These are phyloP conservation scores for Chrysoporthe puriensis DNA, from an alignment of 2,329 filamentous ascomycete genomes.

Conservation along the genomic window DNA sequence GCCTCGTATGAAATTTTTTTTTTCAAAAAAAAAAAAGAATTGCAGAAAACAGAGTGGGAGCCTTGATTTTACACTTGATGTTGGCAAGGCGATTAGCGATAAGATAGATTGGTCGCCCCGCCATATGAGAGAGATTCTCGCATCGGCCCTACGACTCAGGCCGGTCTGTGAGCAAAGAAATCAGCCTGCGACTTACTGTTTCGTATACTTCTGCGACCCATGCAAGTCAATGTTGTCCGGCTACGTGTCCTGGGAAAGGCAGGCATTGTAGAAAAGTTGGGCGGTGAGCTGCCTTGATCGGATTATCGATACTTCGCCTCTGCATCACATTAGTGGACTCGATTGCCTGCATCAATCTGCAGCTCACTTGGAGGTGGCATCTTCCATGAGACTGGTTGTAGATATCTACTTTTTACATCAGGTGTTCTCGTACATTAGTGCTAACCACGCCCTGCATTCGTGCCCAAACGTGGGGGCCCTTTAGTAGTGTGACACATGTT, in stretches of 20 bases:
- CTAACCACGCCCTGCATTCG: neutral
- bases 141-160: neutral
- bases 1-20: neutral
- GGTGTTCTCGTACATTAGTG: neutral
- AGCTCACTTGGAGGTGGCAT: slow-evolving; percentile 3
- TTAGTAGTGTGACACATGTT: neutral
- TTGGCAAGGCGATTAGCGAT: neutral
- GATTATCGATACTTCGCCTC: neutral
- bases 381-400: slow-evolving; percentile 3
- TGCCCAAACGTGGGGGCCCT: neutral
- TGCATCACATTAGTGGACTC: neutral
- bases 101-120: neutral
- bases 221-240: too few relatives aligned
- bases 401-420: neutral
- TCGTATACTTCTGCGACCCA: too few relatives aligned
- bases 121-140: neutral
- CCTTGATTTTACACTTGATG: neutral
- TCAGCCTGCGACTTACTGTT: too few relatives aligned
- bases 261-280: neutral
- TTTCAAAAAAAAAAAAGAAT: neutral
- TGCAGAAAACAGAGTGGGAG: neutral
- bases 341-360: neutral
- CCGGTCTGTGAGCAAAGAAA: neutral
- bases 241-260: too few relatives aligned
- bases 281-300: neutral